Base-by-base conservation (phyloP, 2,329 filamentous ascomycete genomes). In the Endoconidiophora laricicola region DNA sequence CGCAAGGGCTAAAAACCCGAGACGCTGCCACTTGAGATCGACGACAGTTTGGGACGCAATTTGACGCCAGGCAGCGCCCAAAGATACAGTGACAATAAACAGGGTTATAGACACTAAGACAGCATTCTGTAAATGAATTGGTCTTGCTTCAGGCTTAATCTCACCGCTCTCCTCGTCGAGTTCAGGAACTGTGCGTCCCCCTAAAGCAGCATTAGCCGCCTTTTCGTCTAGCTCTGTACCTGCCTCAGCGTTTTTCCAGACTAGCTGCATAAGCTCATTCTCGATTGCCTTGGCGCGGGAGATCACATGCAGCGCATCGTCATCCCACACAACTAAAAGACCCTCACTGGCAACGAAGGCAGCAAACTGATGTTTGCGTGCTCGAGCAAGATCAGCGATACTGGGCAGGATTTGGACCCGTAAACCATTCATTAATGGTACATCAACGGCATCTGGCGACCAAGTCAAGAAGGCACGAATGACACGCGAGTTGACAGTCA, bases 281-380 rank as follows among this genome's bases (percentile, higher is more conserved):
- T 90, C 82, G 53, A 90, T 86, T 33, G 72, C 71, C 59, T 79
- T 78, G 42, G 82, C 84, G 50, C 83, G 71, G 50, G 75, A 66
- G 4, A 87, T 69, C 6, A 90, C 67, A 58, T 86, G 78, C 50
- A 81, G 69, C 0, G 83, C 76, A 51, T 88, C 82, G 56, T 90
- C 84, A 56, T 90, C 84, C 85, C 85, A 91, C 1, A 90, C 83
- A 1, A 90, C 68, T 1, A 91, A 67, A 4, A 88, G 67, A 3
- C 76, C 76, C 54, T 84, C 79, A 0, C 74, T 76, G 2, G 81
- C 78, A 40, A 90, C 72, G 60, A 90, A 88, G 6, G 85, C 84
- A 10, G 83, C 84, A 56, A 83, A 87, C 60, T 90, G 84, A 60
- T 86, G 77, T 61, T 86, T 88, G 53, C 83, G 73, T 4, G 82